Percentiles rank a stretch among this genome's conserved stretches.
These are phyloP conservation scores for Suillus americanus DNA, from an alignment of 768 basidiomycete species.

Conservation along the genomic window DNA sequence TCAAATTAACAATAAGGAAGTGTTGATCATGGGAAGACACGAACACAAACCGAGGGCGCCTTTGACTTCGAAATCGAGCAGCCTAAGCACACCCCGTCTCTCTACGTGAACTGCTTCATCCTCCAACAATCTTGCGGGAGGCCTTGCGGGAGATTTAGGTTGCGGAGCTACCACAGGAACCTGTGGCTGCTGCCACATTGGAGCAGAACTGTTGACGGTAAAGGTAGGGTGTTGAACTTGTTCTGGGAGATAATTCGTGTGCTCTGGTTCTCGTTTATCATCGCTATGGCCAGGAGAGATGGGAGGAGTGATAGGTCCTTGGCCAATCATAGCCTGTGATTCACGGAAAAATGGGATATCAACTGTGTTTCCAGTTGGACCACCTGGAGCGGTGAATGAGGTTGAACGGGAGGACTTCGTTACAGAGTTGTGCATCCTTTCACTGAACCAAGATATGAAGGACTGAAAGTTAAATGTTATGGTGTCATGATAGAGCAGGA, in stretches of 20 bases:
- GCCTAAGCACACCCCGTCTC: constrained; percentile 51
- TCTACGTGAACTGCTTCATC: constrained; percentile 69
- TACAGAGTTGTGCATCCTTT: constrained; percentile 26
- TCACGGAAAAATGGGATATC: constrained; percentile 30
- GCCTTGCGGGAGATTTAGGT: constrained; percentile 29
- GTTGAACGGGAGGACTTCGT: constrained; percentile 21
- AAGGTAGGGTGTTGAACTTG: constrained; percentile 8
- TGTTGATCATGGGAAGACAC: constrained; percentile 1
- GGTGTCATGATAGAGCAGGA: background rate
- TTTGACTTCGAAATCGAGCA: constrained; percentile 81
- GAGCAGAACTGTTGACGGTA: constrained; percentile 10
- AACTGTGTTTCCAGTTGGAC: constrained; percentile 6
- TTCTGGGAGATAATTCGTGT: constrained; percentile 10
- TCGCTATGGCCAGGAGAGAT: constrained; percentile 59
- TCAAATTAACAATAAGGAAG: constrained; percentile 6
- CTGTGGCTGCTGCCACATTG: constrained; percentile 13
- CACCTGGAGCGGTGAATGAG: constrained; percentile 13
- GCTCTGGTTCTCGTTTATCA: constrained; percentile 22
- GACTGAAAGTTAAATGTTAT: constrained; percentile 3
- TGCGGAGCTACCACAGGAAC: constrained; percentile 1
- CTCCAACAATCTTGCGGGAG: constrained; percentile 59
- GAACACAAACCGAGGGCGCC: constrained; percentile 64
- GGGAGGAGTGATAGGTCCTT: constrained; percentile 72
- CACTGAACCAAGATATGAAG: constrained; percentile 3
- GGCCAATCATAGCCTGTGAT: constrained; percentile 44